Evolutionary conservation across 148 eudicot species (phyloP), one percentile per base, ranked within the genome.

Genomic region (Diospyros lotus): DNA sequence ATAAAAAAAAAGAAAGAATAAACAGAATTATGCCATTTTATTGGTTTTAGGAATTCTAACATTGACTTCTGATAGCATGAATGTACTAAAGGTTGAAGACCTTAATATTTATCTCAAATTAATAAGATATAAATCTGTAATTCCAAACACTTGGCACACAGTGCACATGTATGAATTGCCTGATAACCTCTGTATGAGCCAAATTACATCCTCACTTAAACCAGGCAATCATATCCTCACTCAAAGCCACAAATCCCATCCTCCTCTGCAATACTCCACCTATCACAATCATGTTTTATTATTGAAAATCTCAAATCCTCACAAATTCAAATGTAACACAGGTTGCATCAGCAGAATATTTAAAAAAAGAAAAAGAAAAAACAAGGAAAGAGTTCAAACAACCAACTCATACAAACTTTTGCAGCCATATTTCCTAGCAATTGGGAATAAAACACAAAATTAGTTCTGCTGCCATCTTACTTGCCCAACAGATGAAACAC

Each of bases 401-500:
- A 61, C 4, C 28, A 52, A 28, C 58, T 64, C 2, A 51, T 9
- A 11, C 51, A 15, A 51, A 41, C 4, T 14, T 39, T 46, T 51
- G 39, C 58, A 61, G 45, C 28, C 39, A 18, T 58, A 58, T n/a
- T 18, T 38, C 9, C 56, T 39, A 61, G 75, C 56, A 61, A 46
- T 58, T 18, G 11, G 56, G 45, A 46, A 0, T 38, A 48, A 61
- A 72, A 11, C 39, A 6, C 13, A 44, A 72, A 72, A 17, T 11
- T 52, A 51, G 48, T n/a, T 66, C 53, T 48, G 61, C 46, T 17
- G 53, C 71, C 14, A 38, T 74, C 93, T 81, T 83, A 92, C 98
- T 85, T 94, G 98, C 70, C 96, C 98, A 73, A 84, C 82, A 76
- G 98, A 87, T 44, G 98, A 94, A 73, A 94, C 97, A 76, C 98